These are phyloP conservation scores for Venturia effusa DNA, from an alignment of 2,329 filamentous ascomycete genomes.

Conservation along the genomic window DNA sequence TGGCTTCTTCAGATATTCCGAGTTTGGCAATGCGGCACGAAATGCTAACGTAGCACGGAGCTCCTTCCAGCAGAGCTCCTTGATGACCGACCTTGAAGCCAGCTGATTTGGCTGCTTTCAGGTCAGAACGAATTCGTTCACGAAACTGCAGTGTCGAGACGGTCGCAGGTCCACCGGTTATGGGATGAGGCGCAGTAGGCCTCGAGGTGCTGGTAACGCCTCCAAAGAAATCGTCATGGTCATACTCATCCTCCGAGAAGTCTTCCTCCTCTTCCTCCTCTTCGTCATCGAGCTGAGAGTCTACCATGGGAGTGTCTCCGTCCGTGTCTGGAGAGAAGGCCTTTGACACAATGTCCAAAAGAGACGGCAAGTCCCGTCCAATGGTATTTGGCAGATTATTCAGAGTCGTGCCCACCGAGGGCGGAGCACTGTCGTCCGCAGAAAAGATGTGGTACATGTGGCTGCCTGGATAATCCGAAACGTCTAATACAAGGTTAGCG, in stretches of 20 bases:
- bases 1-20: constrained; percentile 60
- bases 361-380: constrained; percentile 36
- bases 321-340: constrained; percentile 22
- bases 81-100: constrained; percentile 62
- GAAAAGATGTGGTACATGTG: constrained; percentile 50
- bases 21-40: constrained; percentile 61
- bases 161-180: neutral
- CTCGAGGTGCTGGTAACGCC: neutral
- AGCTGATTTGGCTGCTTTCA: constrained; percentile 48
- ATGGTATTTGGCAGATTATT: constrained; percentile 34
- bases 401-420: constrained; percentile 32
- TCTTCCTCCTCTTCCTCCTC: constrained; percentile 22
- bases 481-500: constrained; percentile 29
- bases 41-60: constrained; percentile 48
- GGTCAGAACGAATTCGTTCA: constrained; percentile 42
- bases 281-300: constrained; percentile 18
- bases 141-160: neutral
- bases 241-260: constrained; percentile 12
- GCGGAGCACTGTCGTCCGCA: constrained; percentile 33
- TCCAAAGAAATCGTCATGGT: neutral
- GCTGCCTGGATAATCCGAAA: constrained; percentile 47
- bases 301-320: constrained; percentile 14
- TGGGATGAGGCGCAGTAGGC: neutral
- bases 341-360: constrained; percentile 37
- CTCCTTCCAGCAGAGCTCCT: constrained; percentile 33